Evolutionary conservation across 2,329 filamentous ascomycete genomes (phyloP), one percentile per base, ranked within the genome.

Genomic region (Rhynchosporium graminicola): DNA sequence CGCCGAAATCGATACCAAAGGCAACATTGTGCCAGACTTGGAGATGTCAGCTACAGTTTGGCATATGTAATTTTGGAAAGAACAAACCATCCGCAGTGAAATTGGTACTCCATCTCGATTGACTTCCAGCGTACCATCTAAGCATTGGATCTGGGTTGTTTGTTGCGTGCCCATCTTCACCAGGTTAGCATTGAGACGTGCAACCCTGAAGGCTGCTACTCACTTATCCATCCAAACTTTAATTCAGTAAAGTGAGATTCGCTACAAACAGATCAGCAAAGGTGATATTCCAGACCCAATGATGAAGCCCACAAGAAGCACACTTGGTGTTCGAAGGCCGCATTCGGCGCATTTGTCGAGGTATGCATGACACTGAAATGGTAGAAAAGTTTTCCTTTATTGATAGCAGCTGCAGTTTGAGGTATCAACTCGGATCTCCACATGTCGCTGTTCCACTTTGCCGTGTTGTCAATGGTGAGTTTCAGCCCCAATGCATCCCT

Each of bases 241-340:
- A 91, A 78, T 77, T 90, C 88, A 13, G 87, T 90, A 75, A 91
- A 90, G 75, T 90, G 87, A 74, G 80, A 84, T 76, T 89, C 87
- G 77, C 51, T 42, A 8, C 9, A 8, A 26, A 13, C 6, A 20
- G 1, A 52, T 52, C 3, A 40, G 50, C n/a, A 52, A 28, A n/a
- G 5, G 5, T n/a, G 20, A n/a, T 12, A n/a, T 40, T 28, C 3
- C 33, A 5, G 3, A 8, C 26, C 8, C 3, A 28, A 15, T 2
- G 20, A 15, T 3, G 33, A 3, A 42, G 33, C 51, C 13, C 36
- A 54, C 51, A 85, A 85, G 74, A 81, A 81, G 70, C 74, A 76
- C 67, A 80, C 78, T 76, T 90, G 87, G 75, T 91, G 88, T 77
- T 91, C 87, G 58, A 85, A 81, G 4, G 78, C 80, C 3, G 80